A percentile compares a stretch with the other conserved stretches of the same genome.
These are phyloP conservation scores for Xerocomus potaroensis DNA, from an alignment of 768 basidiomycete species.

Conservation along the genomic window DNA sequence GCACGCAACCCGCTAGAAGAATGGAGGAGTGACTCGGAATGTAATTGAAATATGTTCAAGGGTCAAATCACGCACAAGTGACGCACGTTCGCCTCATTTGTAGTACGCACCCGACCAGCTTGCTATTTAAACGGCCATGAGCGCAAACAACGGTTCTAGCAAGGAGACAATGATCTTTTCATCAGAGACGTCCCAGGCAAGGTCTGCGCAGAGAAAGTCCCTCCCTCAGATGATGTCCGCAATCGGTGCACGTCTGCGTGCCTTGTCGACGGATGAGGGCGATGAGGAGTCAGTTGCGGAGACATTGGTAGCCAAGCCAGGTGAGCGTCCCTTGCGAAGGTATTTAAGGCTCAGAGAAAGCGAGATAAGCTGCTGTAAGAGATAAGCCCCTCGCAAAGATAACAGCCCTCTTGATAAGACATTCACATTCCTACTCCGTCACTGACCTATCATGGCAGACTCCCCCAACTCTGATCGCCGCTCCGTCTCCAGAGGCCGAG, in stretches of 20 bases:
- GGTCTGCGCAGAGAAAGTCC: conserved; percentile 2
- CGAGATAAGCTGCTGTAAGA: conserved; percentile 15
- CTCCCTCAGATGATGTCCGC: conserved; percentile 18
- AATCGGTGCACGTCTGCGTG: conserved; percentile 15
- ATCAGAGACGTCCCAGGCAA: conserved; percentile 4
- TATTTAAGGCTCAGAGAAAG: conserved; percentile 5
- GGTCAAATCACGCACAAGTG: conserved; percentile 4
- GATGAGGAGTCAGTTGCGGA: conserved; percentile 1
- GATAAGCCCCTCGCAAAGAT: conserved; percentile 19
- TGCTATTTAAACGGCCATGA: conserved; percentile 12
- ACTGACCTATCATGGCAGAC: conserved; percentile 25
- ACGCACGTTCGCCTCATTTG: conserved; percentile 14
- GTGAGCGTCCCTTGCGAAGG: conserved; percentile 1
- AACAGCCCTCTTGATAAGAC: conserved; percentile 21
- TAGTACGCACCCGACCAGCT: not conserved
- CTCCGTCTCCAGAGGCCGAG: conserved; percentile 57
- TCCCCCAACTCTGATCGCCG: conserved; percentile 31
- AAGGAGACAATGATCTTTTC: conserved; percentile 4
- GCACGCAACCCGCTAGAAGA: not conserved
- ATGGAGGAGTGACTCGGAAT: not conserved
- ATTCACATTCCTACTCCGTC: not conserved
- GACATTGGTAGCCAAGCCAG: conserved; percentile 13
- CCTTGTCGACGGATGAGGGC: conserved; percentile 10
- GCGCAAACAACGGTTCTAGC: not conserved
- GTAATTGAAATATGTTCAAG: not conserved